Conservation (phyloP, 1,139 yeast species). For the Lodderomyces elongisporus region DNA sequence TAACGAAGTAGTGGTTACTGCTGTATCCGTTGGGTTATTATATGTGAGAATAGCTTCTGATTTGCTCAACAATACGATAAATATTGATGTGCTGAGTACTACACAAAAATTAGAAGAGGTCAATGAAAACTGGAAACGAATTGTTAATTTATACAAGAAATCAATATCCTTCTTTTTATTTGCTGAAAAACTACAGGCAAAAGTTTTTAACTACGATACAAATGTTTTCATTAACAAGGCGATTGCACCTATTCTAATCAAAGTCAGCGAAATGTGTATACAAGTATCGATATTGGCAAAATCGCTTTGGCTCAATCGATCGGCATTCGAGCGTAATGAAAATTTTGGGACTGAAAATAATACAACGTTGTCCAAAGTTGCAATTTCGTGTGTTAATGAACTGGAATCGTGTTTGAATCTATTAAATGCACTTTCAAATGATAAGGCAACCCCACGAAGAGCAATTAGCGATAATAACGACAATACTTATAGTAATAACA, state of each 20-base stretch:
- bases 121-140: conserved; percentile 36
- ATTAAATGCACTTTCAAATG: conserved; percentile 11
- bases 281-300: conserved; percentile 41
- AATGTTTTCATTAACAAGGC: conserved; percentile 9
- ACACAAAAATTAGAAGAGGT: conserved; percentile 8
- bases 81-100: conserved; percentile 17
- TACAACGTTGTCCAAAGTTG: conserved; percentile 39
- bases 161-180: conserved; percentile 26
- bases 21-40: conserved; percentile 24
- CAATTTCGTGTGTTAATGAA: conserved; percentile 36
- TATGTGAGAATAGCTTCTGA: conserved; percentile 36
- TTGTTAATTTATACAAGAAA: conserved; percentile 27
- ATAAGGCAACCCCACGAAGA: conserved; percentile 1
- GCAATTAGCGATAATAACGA: too few relatives aligned
- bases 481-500: too few relatives aligned
- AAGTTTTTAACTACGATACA: background rate
- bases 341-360: conserved; percentile 30
- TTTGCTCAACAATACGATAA: conserved; percentile 31
- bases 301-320: conserved; percentile 37
- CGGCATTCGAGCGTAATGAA: conserved; percentile 23
- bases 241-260: conserved; percentile 22
- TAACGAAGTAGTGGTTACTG: conserved; percentile 26
- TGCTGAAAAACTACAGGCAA: conserved; percentile 13
- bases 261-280: conserved; percentile 27
- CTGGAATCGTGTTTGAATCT: conserved; percentile 19